phyloP scores from a whole-genome alignment of 352 stramenopile species.

The Blastocystis sp. region DNA sequence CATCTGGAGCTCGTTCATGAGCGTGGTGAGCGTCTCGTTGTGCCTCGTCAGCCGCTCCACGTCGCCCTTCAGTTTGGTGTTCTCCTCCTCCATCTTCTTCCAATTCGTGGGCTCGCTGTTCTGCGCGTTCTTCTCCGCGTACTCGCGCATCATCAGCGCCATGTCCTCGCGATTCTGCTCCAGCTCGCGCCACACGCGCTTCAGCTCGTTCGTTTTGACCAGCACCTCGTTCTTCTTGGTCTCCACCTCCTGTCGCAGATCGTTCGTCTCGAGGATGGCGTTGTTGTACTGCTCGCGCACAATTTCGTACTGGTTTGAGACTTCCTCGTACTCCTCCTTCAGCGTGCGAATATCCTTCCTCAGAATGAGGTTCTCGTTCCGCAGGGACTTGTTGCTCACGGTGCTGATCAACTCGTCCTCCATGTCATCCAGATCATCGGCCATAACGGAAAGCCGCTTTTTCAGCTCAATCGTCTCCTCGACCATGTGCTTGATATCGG shows the following conservation, averaged over 20 bases:
- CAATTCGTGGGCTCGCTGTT: constrained; percentile 15
- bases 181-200: constrained; percentile 27
- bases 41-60: constrained; percentile 30
- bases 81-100: constrained; percentile 64
- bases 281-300: constrained; percentile 69
- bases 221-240: constrained; percentile 37
- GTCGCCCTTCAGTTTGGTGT: constrained; percentile 52
- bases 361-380: constrained; percentile 42
- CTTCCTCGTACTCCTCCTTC: constrained; percentile 46
- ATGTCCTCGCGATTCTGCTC: constrained; percentile 65
- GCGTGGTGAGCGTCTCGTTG: constrained; percentile 52
- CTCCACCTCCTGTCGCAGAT: constrained; percentile 44
- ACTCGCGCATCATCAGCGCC: constrained; percentile 69
- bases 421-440: constrained; percentile 64
- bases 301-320: constrained; percentile 61
- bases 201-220: constrained; percentile 62
- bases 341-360: constrained; percentile 55
- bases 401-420: constrained; percentile 48
- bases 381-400: constrained; percentile 55
- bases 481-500: constrained; percentile 67
- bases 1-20: constrained; percentile 62
- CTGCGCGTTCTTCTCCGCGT: constrained; percentile 37
- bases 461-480: constrained; percentile 63
- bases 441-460: constrained; percentile 24
- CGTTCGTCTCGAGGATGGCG: constrained; percentile 58